Conservation (phyloP, 768 basidiomycete genomes). For the Naganishia vaughanmartiniae region DNA sequence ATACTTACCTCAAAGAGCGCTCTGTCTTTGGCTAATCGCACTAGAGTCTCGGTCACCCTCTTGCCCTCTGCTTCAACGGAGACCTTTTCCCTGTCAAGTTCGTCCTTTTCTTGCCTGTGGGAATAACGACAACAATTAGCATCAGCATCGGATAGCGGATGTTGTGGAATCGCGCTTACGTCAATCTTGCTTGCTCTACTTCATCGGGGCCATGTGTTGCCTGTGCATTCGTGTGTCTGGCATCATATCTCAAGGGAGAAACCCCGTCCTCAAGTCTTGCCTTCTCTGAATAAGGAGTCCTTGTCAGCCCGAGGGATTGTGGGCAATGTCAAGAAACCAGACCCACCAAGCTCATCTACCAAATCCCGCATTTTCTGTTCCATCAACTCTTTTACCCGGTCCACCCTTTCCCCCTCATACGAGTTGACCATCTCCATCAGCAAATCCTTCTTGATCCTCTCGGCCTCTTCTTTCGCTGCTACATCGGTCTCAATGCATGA, state of each 20-base stretch:
- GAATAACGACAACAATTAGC: background rate
- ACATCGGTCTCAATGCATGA: slow-evolving; percentile 34
- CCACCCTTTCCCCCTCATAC: slow-evolving; percentile 38
- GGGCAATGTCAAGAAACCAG: too few species aligned
- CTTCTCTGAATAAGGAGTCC: background rate
- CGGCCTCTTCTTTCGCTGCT: slow-evolving; percentile 37
- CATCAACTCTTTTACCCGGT: slow-evolving; percentile 37
- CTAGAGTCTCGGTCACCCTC: slow-evolving; percentile 35
- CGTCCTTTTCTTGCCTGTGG: slow-evolving; percentile 27
- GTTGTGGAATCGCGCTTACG: background rate
- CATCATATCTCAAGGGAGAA: background rate
- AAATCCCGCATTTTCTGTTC: slow-evolving; percentile 47
- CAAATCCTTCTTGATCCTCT: slow-evolving; percentile 22
- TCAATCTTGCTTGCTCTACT: slow-evolving; percentile 6
- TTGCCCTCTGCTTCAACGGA: slow-evolving; percentile 37
- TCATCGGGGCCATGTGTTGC: background rate
- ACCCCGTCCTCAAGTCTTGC: background rate
- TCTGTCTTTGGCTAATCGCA: slow-evolving; percentile 38
- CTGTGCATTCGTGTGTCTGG: background rate
- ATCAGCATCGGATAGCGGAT: background rate
- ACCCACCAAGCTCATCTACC: slow-evolving; percentile 40
- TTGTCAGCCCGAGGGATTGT: background rate
- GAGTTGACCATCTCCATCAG: slow-evolving; percentile 27
- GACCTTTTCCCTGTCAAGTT: slow-evolving; percentile 24
- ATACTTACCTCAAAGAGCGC: slow-evolving; percentile 43